Evolutionary conservation across 352 stramenopile species (phyloP), one percentile per base, ranked within the genome.

Genomic region (Globisporangium orthogonon): DNA sequence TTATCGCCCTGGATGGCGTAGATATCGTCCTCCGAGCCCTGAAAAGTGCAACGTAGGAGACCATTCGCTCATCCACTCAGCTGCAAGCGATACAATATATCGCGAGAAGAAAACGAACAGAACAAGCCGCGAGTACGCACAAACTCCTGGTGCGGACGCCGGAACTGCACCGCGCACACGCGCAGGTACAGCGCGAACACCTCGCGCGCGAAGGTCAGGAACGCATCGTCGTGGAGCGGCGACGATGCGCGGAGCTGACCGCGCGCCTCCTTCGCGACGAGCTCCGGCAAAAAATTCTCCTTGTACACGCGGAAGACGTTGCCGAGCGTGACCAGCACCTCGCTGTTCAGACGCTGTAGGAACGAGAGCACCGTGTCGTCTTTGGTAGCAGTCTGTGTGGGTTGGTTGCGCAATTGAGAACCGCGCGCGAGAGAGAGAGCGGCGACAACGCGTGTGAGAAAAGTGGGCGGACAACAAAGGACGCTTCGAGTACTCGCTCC

Each of bases 191-290:
- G 46, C 11, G 63, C 67, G 65, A 89, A 89, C 6, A 78, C 53
- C 14, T 91, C 82, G 51, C 78, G 84, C 31, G 78, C 82, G 59
- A 92, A 92, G 46, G 69, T 74, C 23, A 86, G 57, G 57, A 92
- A 86, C 23, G 78, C 69, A 35, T 89, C 77, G 46, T 92, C 82
- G 31, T 76, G 71, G 45, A 82, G 60, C 6, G 67, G 60, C 43
- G 73, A 69, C 0, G 76, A 87, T 11, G 71, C 65, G 18, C 67
- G 74, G 52, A 67, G 64, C 14, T n/a, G 52, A 3, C 59, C 59
- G 23, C 35, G 49, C 18, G 70, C 81, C 29, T 79, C 72, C 14
- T 73, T 66, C 2, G 63, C 64, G 17, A 74, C 63, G 28, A 80
- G 63, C 0, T 86, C 76, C 7, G 73, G 71, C 65, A 86, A 62